Evolutionary conservation across 371 early-diverging fungal species (phyloP).

Genomic region (Conidiobolus incongruus): DNA sequence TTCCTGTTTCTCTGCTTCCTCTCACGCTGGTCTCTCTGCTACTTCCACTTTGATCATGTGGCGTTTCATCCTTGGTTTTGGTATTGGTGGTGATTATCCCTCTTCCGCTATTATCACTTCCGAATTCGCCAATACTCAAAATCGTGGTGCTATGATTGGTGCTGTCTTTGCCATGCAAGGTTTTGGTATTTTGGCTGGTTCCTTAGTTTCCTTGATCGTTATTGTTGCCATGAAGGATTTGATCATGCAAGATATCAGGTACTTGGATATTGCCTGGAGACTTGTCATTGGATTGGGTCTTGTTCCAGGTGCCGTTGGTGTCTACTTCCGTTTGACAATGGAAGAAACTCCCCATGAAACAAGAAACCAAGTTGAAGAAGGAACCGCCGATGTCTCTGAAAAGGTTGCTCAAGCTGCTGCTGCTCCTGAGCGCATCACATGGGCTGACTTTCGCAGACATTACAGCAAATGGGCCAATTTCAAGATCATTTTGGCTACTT

Average conservation of each 20-base stretch:
- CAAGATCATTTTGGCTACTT: constrained; percentile 51
- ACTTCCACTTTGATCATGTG: constrained; percentile 52
- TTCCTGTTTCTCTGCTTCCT: constrained; percentile 43
- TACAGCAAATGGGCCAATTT: constrained; percentile 56
- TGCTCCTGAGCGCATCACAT: constrained; percentile 12
- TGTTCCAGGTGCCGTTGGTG: constrained; percentile 58
- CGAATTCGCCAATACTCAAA: constrained; percentile 56
- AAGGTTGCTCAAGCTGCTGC: constrained; percentile 8
- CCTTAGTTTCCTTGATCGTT: constrained; percentile 37
- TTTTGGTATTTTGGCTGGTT: constrained; percentile 59
- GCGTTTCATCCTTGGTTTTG: constrained; percentile 64
- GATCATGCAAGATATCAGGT: constrained; percentile 29
- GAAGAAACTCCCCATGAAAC: constrained; percentile 81
- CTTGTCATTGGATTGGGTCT: constrained; percentile 52
- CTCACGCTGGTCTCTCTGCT: constrained; percentile 38
- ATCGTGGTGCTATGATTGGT: constrained; percentile 44
- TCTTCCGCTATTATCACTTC: constrained; percentile 69
- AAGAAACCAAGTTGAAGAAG: constrained; percentile 43
- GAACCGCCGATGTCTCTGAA: constrained; percentile 26
- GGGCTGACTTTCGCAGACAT: constrained; percentile 42
- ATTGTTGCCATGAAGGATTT: constrained; percentile 41
- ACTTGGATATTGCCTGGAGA: constrained; percentile 77
- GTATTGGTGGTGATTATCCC: constrained; percentile 73
- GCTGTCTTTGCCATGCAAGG: constrained; percentile 86
- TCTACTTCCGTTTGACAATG: constrained; percentile 80